Conservation (phyloP, 805 yeast species). For the Monosporozyma solicola region DNA sequence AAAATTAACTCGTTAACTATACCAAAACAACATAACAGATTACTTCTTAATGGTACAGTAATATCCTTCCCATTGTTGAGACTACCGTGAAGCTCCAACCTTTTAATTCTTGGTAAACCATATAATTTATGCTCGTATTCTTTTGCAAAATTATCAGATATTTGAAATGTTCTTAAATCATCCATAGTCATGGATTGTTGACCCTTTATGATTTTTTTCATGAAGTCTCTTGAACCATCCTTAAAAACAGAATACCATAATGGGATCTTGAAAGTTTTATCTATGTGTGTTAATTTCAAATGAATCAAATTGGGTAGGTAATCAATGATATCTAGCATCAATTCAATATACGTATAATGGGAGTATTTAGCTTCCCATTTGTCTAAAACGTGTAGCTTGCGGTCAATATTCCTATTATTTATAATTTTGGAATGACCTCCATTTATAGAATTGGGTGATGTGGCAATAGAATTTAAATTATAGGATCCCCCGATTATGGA, state of each 20-base stretch:
- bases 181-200: constrained; percentile 26
- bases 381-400: constrained; percentile 2
- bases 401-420: constrained; percentile 5
- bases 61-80: constrained; percentile 5
- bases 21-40: constrained; percentile 39
- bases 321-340: constrained; percentile 35
- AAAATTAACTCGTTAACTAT: constrained; percentile 37
- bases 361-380: constrained; percentile 16
- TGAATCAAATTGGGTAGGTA: constrained; percentile 39
- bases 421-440: constrained; percentile 10
- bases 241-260: constrained; percentile 32
- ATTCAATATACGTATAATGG: constrained; percentile 30
- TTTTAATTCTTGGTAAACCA: constrained; percentile 23
- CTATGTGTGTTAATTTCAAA: constrained; percentile 36
- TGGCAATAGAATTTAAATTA: constrained; percentile 4
- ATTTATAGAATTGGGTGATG: neutral
- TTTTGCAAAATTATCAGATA: constrained; percentile 20
- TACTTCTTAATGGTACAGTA: constrained; percentile 29
- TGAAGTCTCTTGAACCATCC: constrained; percentile 28
- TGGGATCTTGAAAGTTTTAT: constrained; percentile 47
- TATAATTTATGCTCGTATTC: constrained; percentile 24
- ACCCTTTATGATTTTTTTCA: constrained; percentile 26
- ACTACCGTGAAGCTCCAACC: constrained; percentile 17
- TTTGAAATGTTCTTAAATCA: constrained; percentile 25
- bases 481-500: constrained; percentile 24